Evolutionary conservation across 176 grass and related monocot genomes (phyloP).

Genomic region (Avena insularis): DNA sequence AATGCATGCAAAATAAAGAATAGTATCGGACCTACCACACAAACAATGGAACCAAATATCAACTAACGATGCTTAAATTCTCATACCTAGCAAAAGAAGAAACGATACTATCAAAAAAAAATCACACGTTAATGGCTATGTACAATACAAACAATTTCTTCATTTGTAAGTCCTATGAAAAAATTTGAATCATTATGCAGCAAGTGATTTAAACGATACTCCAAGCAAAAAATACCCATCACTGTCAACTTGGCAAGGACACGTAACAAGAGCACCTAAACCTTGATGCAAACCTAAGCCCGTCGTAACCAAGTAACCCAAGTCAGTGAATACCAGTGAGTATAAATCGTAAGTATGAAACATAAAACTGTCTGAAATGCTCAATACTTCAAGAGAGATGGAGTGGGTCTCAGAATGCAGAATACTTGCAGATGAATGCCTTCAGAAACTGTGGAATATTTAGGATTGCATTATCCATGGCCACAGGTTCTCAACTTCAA

Average conservation of each 20-base stretch:
- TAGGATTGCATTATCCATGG: not conserved
- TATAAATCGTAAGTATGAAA: not conserved
- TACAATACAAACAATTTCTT: constrained; percentile 10
- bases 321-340: not conserved
- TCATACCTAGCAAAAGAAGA: constrained; percentile 22
- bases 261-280: not conserved
- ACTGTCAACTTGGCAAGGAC: not conserved
- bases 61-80: constrained; percentile 12
- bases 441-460: not conserved
- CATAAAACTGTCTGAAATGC: constrained; percentile 1
- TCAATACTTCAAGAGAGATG: not conserved
- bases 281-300: not conserved
- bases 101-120: not conserved
- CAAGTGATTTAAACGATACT: constrained; percentile 11
- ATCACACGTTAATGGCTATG: not conserved
- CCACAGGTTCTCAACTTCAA: not conserved
- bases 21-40: not conserved
- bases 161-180: not conserved
- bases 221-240: not conserved
- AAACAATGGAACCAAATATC: not conserved
- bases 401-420: not conserved
- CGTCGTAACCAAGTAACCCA: not conserved
- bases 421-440: not conserved
- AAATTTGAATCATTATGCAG: constrained; percentile 6
- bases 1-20: constrained; percentile 14